These are phyloP conservation scores for Leishmania tropica DNA, from an alignment of 208 protist genomes.

Conservation along the genomic window DNA sequence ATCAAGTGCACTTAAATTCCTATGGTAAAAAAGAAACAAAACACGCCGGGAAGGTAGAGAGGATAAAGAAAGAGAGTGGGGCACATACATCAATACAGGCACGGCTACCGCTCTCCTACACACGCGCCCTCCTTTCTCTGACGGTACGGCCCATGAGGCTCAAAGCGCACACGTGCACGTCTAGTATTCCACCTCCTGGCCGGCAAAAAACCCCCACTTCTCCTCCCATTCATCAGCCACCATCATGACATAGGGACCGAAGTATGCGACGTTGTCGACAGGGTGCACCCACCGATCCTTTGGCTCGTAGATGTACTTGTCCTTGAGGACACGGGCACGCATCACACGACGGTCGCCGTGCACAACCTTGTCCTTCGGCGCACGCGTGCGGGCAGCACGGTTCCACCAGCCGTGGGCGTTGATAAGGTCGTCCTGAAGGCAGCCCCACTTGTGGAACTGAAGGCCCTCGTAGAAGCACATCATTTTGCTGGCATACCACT, in stretches of 20 bases:
- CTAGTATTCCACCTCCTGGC: constrained; percentile 92
- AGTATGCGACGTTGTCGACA: constrained; percentile 90
- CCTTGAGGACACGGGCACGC: constrained; percentile 84
- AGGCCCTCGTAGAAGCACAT: constrained; percentile 91
- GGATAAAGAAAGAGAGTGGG: neutral
- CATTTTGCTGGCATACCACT: constrained; percentile 91
- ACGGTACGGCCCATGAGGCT: neutral
- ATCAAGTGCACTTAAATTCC: constrained; percentile 8
- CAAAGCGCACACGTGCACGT: neutral
- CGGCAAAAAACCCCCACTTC: constrained; percentile 94
- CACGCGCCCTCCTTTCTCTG: neutral
- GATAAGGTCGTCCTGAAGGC: constrained; percentile 91
- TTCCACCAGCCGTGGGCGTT: constrained; percentile 92
- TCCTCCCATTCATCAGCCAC: constrained; percentile 93
- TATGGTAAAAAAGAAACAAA: constrained; percentile 14
- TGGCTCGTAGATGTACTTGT: constrained; percentile 93
- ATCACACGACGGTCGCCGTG: constrained; percentile 89
- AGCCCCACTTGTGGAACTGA: constrained; percentile 90
- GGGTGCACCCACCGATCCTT: constrained; percentile 93
- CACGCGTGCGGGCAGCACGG: constrained; percentile 81
- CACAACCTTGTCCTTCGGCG: constrained; percentile 87
- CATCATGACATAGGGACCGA: constrained; percentile 93
- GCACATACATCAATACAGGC: neutral
- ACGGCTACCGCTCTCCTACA: neutral
- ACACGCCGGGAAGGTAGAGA: neutral